A percentile compares a stretch with the other conserved stretches of the same genome.
These are phyloP conservation scores for Colletotrichum chlorophyti DNA, from an alignment of 2,329 filamentous ascomycete genomes.

Conservation along the genomic window DNA sequence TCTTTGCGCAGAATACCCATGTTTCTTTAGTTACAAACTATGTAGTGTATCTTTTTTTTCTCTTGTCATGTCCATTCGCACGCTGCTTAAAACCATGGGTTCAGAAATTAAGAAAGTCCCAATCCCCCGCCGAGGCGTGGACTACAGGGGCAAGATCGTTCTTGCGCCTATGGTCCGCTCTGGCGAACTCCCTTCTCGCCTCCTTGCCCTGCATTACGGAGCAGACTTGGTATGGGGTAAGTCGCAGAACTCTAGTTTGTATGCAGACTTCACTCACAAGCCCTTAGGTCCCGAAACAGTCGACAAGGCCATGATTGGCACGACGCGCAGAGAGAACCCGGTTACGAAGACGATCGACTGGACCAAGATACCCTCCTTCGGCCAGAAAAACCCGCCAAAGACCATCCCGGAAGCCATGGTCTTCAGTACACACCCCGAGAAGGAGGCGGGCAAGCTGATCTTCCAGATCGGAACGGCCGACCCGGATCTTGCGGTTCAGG, in stretches of 20 bases:
- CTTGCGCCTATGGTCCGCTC: constrained; percentile 98
- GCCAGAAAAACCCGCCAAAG: constrained; percentile 61
- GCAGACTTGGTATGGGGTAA: constrained; percentile 95
- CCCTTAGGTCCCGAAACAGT: constrained; percentile 85
- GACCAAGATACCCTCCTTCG: constrained; percentile 76
- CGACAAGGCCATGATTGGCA: constrained; percentile 90
- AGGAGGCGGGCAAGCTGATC: constrained; percentile 78
- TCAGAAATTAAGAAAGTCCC: constrained; percentile 71
- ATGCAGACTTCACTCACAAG: constrained; percentile 4
- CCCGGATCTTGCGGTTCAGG: constrained; percentile 82
- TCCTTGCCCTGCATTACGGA: constrained; percentile 91
- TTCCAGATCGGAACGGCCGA: constrained; percentile 93
- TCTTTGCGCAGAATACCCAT: constrained; percentile 7
- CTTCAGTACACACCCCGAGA: constrained; percentile 80
- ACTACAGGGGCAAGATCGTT: constrained; percentile 92
- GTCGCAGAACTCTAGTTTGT: constrained; percentile 33
- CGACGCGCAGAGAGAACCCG: constrained; percentile 77
- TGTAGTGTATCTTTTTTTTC: constrained; percentile 1
- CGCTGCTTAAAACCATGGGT: constrained; percentile 61
- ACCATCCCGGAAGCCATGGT: constrained; percentile 73
- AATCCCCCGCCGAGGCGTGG: constrained; percentile 86
- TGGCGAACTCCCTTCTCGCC: constrained; percentile 90
- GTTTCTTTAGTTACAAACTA: background rate
- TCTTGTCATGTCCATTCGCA: constrained; percentile 26
- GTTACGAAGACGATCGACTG: constrained; percentile 84